These are phyloP conservation scores for Neobulgaria alba DNA, from an alignment of 2,329 filamentous ascomycete species.

Conservation along the genomic window DNA sequence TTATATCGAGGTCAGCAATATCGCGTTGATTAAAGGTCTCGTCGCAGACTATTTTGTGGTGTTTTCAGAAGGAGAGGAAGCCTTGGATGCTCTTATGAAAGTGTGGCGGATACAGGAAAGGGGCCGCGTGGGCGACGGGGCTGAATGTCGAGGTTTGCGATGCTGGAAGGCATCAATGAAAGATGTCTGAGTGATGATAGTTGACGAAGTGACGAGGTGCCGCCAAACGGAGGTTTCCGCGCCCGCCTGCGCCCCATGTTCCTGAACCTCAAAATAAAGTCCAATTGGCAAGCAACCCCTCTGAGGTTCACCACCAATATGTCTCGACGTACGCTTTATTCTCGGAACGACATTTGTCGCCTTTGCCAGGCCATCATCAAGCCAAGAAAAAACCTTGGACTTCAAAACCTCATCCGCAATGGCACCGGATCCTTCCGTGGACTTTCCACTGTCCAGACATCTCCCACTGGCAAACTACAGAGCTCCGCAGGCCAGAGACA, in stretches of 20 bases:
- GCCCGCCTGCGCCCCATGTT: background rate
- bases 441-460: conserved; percentile 16
- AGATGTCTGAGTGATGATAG: background rate
- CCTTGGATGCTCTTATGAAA: too few species aligned
- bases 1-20: too few species aligned
- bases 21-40: too few species aligned
- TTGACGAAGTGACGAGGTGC: background rate
- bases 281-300: background rate
- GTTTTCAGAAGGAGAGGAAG: too few species aligned
- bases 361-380: conserved; percentile 31
- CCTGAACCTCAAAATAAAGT: background rate
- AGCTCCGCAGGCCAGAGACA: background rate
- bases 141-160: too few species aligned
- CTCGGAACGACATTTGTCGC: conserved; percentile 34
- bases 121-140: too few species aligned
- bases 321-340: conserved; percentile 31
- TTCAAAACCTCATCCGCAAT: too few species aligned
- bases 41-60: too few species aligned
- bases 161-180: background rate
- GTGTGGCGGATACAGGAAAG: too few species aligned
- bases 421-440: conserved; percentile 8
- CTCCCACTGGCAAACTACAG: conserved; percentile 9
- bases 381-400: conserved; percentile 8
- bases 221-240: background rate
- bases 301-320: conserved; percentile 25